These are phyloP conservation scores for Aristolochia contorta DNA, from an alignment of 164 flowering plant genomes.

Conservation along the genomic window DNA sequence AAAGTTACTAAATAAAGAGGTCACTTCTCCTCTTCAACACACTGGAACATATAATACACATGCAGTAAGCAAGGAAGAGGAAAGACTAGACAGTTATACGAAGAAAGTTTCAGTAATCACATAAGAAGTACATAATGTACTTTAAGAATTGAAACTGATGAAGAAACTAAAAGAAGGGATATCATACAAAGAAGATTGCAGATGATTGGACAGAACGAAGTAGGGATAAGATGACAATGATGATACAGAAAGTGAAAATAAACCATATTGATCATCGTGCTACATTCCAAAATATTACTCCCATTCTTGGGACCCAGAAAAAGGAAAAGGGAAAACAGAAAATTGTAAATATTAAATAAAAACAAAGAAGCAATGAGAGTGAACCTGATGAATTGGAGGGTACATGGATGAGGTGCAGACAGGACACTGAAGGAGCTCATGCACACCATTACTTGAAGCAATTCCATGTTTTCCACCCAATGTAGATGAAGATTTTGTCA, in stretches of 20 bases:
- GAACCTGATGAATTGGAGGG: conserved; percentile 78
- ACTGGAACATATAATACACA: too few species aligned
- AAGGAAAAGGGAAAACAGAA: not conserved
- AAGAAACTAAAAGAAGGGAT: not conserved
- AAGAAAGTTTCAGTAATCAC: too few species aligned
- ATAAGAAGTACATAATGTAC: too few species aligned
- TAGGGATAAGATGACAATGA: not conserved
- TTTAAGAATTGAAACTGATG: too few species aligned
- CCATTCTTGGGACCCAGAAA: not conserved
- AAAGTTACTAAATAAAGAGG: too few species aligned
- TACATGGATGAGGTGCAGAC: conserved; percentile 59
- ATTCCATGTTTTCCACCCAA: conserved; percentile 33
- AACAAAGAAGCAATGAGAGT: conserved; percentile 2
- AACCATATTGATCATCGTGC: too few species aligned
- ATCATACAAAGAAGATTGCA: not conserved
- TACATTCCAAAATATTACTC: not conserved
- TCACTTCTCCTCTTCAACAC: too few species aligned
- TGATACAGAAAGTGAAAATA: too few species aligned
- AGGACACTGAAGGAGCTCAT: conserved; percentile 69
- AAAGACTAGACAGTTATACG: too few species aligned
- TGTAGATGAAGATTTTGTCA: conserved; percentile 16
- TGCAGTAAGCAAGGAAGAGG: too few species aligned
- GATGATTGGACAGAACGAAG: not conserved
- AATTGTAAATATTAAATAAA: not conserved
- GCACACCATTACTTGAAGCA: conserved; percentile 47